Conservation (phyloP, 768 basidiomycete genomes). For the Vararia minispora region DNA sequence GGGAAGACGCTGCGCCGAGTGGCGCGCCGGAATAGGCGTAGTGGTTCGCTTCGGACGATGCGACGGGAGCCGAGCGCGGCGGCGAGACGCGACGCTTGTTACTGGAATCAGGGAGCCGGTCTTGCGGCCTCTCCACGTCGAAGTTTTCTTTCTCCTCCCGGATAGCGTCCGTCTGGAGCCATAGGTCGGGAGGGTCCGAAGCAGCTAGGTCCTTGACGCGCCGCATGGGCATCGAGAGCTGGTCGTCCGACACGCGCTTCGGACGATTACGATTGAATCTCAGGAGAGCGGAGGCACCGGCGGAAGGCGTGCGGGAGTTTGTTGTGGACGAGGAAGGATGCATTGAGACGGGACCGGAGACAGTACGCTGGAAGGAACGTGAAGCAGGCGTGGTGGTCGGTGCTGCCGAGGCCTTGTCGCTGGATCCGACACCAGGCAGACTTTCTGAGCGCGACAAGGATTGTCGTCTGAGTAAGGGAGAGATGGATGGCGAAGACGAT, state of each 20-base stretch:
- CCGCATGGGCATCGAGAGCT: constrained; percentile 21
- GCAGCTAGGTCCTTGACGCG: constrained; percentile 19
- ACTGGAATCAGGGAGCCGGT: neutral
- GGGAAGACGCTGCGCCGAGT: no score
- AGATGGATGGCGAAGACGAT: no score
- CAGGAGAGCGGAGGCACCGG: constrained; percentile 8
- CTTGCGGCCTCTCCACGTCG: neutral
- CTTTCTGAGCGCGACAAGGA: constrained; percentile 62
- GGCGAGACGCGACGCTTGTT: constrained; percentile 10
- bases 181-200: constrained; percentile 13
- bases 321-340: constrained; percentile 22
- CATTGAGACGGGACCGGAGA: constrained; percentile 40
- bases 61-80: constrained; percentile 6
- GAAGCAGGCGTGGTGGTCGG: constrained; percentile 19
- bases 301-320: constrained; percentile 18
- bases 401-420: constrained; percentile 21
- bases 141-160: constrained; percentile 15
- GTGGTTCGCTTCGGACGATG: constrained; percentile 3
- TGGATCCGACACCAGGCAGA: constrained; percentile 36
- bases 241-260: constrained; percentile 20
- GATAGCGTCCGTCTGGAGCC: neutral
- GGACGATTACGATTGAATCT: no score
- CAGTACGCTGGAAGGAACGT: constrained; percentile 56
- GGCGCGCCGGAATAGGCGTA: no score
- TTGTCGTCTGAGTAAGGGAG: constrained; percentile 29